These are phyloP conservation scores for Hypoxylon trugodes DNA, from an alignment of 495 filamentous ascomycete genomes.

Conservation along the genomic window DNA sequence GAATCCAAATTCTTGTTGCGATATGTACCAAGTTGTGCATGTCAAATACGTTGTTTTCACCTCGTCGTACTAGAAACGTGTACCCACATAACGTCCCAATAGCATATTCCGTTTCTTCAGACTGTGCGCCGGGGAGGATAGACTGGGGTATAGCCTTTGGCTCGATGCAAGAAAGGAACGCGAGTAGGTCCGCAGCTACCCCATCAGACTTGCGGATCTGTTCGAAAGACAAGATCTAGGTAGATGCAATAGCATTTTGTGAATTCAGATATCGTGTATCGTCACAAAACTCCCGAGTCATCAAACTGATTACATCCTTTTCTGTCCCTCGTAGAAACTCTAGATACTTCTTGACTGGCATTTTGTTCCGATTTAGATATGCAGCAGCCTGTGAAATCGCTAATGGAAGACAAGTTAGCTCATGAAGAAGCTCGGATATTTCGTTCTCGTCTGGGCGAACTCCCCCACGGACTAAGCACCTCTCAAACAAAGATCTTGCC, in stretches of 20 bases:
- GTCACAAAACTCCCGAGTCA: conserved; percentile 62
- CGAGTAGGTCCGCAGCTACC: conserved; percentile 49
- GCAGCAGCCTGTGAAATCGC: conserved; percentile 58
- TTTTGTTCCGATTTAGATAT: conserved; percentile 55
- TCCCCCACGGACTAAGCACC: conserved; percentile 29
- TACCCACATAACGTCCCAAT: conserved; percentile 50
- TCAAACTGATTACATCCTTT: conserved; percentile 48
- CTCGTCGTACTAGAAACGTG: conserved; percentile 44
- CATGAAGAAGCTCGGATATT: conserved; percentile 38
- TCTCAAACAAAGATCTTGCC: conserved; percentile 36
- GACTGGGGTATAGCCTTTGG: conserved; percentile 47
- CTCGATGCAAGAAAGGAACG: conserved; percentile 56
- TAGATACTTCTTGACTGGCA: conserved; percentile 54
- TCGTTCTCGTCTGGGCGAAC: not conserved
- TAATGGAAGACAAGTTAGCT: conserved; percentile 55
- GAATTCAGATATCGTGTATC: conserved; percentile 50
- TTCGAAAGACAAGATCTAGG: conserved; percentile 63
- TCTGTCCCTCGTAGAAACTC: conserved; percentile 53
- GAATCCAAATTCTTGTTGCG: conserved; percentile 50
- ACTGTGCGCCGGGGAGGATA: conserved; percentile 40
- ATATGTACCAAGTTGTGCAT: conserved; percentile 60
- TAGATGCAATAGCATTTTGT: conserved; percentile 62
- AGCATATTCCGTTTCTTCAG: conserved; percentile 34
- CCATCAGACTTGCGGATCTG: conserved; percentile 50
- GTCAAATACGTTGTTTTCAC: conserved; percentile 33